Evolutionary conservation across 148 eudicot species (phyloP).

Genomic region (Dysphania ambrosioides): DNA sequence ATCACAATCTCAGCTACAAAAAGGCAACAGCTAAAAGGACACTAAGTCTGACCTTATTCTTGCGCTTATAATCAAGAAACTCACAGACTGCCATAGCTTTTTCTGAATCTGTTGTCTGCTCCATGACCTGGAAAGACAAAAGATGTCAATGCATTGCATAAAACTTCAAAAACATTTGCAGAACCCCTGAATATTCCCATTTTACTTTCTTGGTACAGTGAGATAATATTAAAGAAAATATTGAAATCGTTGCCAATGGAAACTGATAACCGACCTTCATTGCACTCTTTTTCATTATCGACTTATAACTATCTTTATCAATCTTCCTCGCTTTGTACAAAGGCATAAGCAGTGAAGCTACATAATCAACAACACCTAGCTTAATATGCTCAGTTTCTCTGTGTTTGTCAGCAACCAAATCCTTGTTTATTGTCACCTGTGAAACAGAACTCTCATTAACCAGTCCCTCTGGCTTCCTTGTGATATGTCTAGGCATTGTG

Average conservation of each 20-base stretch:
- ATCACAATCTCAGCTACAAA: no score
- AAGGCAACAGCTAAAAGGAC: slow-evolving; percentile 13
- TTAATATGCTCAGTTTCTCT: slow-evolving; percentile 73
- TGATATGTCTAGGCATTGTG: slow-evolving; percentile 40
- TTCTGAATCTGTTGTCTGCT: slow-evolving; percentile 88
- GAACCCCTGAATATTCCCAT: not conserved
- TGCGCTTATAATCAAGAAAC: slow-evolving; percentile 96
- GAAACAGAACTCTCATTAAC: slow-evolving; percentile 77
- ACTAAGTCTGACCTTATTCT: slow-evolving; percentile 61
- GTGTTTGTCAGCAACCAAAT: slow-evolving; percentile 49
- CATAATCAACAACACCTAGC: slow-evolving; percentile 86
- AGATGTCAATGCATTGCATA: slow-evolving; percentile 3
- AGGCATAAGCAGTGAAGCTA: slow-evolving; percentile 93
- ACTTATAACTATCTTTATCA: slow-evolving; percentile 88
- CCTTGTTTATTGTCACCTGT: slow-evolving; percentile 79
- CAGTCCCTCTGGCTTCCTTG: slow-evolving; percentile 34
- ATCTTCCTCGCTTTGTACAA: slow-evolving; percentile 87
- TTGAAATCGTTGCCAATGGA: not conserved
- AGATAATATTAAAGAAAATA: not conserved
- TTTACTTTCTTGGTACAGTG: not conserved
- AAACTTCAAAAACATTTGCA: not conserved
- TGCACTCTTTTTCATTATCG: slow-evolving; percentile 96
- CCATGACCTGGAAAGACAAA: slow-evolving; percentile 75
- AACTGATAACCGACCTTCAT: slow-evolving; percentile 60
- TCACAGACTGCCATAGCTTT: slow-evolving; percentile 78